A percentile compares a stretch with the other conserved stretches of the same genome.
Conservation (phyloP, 257 asterid species). For the Thymus mandschuricus region DNA sequence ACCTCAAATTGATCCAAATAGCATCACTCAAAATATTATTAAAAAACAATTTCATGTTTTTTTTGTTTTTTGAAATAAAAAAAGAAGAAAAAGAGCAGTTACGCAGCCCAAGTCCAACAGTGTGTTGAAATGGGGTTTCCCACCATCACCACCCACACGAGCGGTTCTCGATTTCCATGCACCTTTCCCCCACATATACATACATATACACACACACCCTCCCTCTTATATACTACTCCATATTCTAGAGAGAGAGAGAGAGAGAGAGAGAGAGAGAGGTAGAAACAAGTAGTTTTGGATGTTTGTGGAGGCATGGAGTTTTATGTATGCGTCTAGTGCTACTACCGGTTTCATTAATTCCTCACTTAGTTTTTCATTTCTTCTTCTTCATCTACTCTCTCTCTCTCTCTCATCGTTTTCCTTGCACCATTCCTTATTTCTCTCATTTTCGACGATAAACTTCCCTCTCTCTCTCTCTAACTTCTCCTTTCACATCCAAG, state of each 20-base stretch:
- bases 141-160: conserved; percentile 67
- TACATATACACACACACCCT: conserved; percentile 17
- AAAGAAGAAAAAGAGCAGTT: conserved; percentile 33
- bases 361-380: conserved; percentile 14
- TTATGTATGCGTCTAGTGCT: neutral
- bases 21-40: too few species aligned
- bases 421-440: too few species aligned
- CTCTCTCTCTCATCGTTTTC: neutral
- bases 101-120: conserved; percentile 51
- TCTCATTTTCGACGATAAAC: too few species aligned
- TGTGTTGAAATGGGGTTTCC: conserved; percentile 49
- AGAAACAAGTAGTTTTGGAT: conserved; percentile 11
- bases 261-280: neutral
- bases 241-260: neutral
- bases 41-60: too few species aligned
- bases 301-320: conserved; percentile 22
- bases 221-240: neutral
- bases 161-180: conserved; percentile 70
- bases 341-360: neutral
- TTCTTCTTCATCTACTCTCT: conserved; percentile 10
- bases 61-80: neutral
- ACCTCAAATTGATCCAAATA: too few species aligned
- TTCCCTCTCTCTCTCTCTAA: neutral
- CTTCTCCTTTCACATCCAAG: conserved; percentile 26
- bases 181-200: conserved; percentile 32